Evolutionary conservation across 2,329 filamentous ascomycete species (phyloP), one percentile per base, ranked within the genome.

Genomic region (Neofusicoccum umdonicola): DNA sequence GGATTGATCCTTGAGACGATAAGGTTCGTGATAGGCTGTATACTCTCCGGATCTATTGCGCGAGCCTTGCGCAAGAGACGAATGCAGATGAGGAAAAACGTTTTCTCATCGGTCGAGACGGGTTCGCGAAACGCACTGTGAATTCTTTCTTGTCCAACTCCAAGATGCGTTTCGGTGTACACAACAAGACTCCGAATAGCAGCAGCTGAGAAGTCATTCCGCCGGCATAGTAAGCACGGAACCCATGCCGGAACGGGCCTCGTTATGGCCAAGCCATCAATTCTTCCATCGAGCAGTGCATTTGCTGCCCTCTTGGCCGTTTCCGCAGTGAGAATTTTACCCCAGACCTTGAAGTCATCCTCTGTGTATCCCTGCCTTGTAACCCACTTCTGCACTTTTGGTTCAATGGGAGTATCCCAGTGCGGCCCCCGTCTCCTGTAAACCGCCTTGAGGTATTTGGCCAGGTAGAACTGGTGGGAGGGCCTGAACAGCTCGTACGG

Each of bases 11-110:
- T 75, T 12, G 70, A 68, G 31, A 78, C 73, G 64, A 80, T 74
- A 48, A 80, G 74, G 35, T 72, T 70, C 27, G 78, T 74, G 63
- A 84, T 80, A 31, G 72, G 72, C 31, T 78, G 69, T 34, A 84
- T 74, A 3, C 78, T 76, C 37, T 77, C 72, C 2, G 84, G 83
- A 78, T 80, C 83, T 13, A 82, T 75, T 48, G 74, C 71, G 22
- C 83, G 80, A 65, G 84, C 83, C 74, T 84, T 82, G 17, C 79
- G 79, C 42, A 85, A 70, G 34, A 87, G 74, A 22, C 82, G 79
- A 56, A 79, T 71, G 58, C 82, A 77, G 35, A 83, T 72, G 19
- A 75, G 71, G 67, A 80, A 74, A 42, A 79, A 66, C 22, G 68
- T 60, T 63, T 64, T 61, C 17, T 67, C 54, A 34, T 67, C 65